Percentiles rank a stretch among this genome's conserved stretches.
These are phyloP conservation scores for Boletus semigastroideus DNA, from an alignment of 1,284 basidiomycete genomes.

Conservation along the genomic window DNA sequence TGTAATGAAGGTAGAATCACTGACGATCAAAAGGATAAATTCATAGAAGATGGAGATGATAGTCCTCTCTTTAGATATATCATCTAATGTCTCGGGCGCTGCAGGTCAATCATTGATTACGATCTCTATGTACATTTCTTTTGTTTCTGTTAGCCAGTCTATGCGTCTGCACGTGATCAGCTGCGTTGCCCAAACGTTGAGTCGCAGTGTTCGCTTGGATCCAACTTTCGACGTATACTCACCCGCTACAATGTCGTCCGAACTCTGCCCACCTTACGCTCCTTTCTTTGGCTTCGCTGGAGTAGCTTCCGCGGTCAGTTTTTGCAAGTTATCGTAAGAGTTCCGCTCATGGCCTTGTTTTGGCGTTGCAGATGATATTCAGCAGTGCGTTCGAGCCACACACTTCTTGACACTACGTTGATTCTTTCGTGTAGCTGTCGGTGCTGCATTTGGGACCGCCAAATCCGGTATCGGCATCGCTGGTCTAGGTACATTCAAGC, in stretches of 20 bases:
- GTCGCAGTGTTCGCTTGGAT: neutral
- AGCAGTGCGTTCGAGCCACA: constrained; percentile 63
- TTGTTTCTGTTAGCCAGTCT: neutral
- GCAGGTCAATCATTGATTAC: neutral
- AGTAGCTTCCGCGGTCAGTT: constrained; percentile 76
- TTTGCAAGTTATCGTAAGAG: neutral
- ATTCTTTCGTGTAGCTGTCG: constrained; percentile 59
- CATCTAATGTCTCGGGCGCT: constrained; percentile 10
- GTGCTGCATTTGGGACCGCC: constrained; percentile 95
- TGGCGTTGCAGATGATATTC: constrained; percentile 69
- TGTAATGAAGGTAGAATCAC: constrained; percentile 41
- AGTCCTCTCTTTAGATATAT: constrained; percentile 47
- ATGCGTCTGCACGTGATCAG: constrained; percentile 15
- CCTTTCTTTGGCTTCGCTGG: constrained; percentile 87
- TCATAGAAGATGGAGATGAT: constrained; percentile 43
- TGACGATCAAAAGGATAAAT: constrained; percentile 33
- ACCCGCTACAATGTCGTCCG: constrained; percentile 43
- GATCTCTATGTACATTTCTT: neutral
- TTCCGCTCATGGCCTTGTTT: constrained; percentile 12
- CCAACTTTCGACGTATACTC: neutral
- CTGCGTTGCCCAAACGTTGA: neutral
- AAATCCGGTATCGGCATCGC: constrained; percentile 99
- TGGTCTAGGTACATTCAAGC: constrained; percentile 91
- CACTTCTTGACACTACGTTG: constrained; percentile 7
- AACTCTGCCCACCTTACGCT: constrained; percentile 74